A percentile compares a stretch with the other conserved stretches of the same genome.
Evolutionary conservation across 208 protist species (phyloP).

Genomic region (Trypanosomatidae sp.): DNA sequence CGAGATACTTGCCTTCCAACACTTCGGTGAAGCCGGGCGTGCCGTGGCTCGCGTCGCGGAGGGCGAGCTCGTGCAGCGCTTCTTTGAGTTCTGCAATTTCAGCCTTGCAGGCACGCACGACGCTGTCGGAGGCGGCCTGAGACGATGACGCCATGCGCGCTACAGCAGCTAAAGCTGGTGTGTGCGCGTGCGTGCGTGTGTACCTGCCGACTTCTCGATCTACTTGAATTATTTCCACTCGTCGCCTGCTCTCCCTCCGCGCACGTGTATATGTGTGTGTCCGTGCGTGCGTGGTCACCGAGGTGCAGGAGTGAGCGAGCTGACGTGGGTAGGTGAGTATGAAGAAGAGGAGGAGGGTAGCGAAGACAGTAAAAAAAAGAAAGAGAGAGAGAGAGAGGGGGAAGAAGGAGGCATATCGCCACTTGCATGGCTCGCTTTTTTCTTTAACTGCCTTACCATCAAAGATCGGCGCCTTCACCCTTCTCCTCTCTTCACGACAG

Average conservation of each 20-base stretch:
- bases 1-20: slow-evolving; percentile 69
- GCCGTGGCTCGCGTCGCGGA: slow-evolving; percentile 8
- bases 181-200: no score
- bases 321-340: no score
- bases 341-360: background rate
- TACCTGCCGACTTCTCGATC: no score
- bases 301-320: no score
- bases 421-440: no score
- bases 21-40: slow-evolving; percentile 27
- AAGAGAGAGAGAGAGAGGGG: background rate
- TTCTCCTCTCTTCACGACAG: no score
- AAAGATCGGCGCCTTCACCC: background rate
- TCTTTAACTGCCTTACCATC: no score
- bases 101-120: slow-evolving; percentile 21
- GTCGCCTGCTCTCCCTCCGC: no score
- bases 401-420: no score
- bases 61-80: slow-evolving; percentile 21
- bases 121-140: slow-evolving; percentile 4
- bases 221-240: no score
- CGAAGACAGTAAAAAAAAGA: background rate
- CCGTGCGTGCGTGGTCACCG: background rate
- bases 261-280: background rate
- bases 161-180: no score
- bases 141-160: slow-evolving; percentile 3
- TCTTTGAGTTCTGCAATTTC: slow-evolving; percentile 36